phyloP scores from a whole-genome alignment of 1,284 basidiomycete species.

The Paramarasmius palmivorus region DNA sequence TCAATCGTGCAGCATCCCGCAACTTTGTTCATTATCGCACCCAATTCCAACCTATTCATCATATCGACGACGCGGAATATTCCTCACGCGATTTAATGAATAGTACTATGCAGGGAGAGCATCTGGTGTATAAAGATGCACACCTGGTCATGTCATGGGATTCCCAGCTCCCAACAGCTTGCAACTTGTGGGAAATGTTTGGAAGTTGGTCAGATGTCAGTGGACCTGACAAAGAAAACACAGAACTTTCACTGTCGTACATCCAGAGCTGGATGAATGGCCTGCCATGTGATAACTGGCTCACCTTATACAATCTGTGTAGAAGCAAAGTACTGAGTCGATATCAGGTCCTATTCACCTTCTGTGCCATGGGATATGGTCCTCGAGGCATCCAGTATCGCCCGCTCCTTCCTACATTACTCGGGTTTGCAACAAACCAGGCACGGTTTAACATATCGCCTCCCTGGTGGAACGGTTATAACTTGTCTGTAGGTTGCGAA shows the following conservation, averaged over 20 bases:
- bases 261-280: neutral
- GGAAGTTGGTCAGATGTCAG: neutral
- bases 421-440: neutral
- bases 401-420: neutral
- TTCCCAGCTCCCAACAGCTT: neutral
- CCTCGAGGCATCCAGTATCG: neutral
- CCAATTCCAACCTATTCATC: neutral
- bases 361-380: conserved; percentile 5
- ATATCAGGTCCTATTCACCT: conserved; percentile 4
- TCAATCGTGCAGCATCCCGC: conserved; percentile 12
- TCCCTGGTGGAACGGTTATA: neutral
- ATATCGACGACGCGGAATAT: neutral
- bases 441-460: neutral
- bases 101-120: neutral
- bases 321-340: neutral
- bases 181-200: neutral
- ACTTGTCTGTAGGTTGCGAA: neutral
- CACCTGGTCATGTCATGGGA: neutral
- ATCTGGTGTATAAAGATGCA: neutral
- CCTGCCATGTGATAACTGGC: conserved; percentile 1
- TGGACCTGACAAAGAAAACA: neutral
- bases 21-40: conserved; percentile 8
- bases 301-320: conserved; percentile 5
- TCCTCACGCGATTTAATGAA: neutral
- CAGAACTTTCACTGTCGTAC: neutral